Conservation (phyloP, 495 filamentous ascomycete species). For the Letharia columbiana region DNA sequence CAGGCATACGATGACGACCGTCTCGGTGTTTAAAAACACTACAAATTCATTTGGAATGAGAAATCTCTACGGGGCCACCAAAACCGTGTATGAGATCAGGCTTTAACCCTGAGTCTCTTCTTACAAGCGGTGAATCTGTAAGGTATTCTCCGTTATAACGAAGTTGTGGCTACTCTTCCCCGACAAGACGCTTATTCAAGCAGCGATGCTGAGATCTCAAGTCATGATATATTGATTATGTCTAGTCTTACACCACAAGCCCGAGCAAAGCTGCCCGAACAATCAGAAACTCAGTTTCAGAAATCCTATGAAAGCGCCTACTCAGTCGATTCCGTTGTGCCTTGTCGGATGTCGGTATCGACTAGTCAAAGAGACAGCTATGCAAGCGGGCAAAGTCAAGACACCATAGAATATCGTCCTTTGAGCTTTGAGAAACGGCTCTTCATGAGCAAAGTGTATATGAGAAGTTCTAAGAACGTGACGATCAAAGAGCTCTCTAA, state of each 20-base stretch:
- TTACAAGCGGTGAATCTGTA: too few relatives aligned
- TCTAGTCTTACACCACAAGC: not conserved
- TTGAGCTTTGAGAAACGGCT: not conserved
- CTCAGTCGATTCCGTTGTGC: not conserved
- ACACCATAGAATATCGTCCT: not conserved
- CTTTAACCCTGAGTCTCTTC: too few relatives aligned
- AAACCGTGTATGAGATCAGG: too few relatives aligned
- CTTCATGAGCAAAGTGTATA: not conserved
- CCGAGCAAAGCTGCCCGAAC: not conserved
- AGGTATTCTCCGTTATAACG: not conserved
- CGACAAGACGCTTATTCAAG: not conserved
- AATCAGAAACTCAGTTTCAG: not conserved
- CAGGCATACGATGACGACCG: too few relatives aligned
- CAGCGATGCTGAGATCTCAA: not conserved
- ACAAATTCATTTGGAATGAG: too few relatives aligned
- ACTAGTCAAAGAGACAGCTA: not conserved
- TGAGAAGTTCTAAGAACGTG: not conserved
- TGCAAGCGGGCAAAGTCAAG: not conserved
- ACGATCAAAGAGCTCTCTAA: not conserved
- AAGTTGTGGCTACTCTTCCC: not conserved
- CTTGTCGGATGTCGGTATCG: not conserved
- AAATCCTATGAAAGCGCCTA: not conserved
- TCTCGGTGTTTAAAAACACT: too few relatives aligned
- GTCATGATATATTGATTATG: not conserved
- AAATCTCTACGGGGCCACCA: too few relatives aligned